Evolutionary conservation across 177 flowering plant species (phyloP).

Genomic region (Vitis hybrid): DNA sequence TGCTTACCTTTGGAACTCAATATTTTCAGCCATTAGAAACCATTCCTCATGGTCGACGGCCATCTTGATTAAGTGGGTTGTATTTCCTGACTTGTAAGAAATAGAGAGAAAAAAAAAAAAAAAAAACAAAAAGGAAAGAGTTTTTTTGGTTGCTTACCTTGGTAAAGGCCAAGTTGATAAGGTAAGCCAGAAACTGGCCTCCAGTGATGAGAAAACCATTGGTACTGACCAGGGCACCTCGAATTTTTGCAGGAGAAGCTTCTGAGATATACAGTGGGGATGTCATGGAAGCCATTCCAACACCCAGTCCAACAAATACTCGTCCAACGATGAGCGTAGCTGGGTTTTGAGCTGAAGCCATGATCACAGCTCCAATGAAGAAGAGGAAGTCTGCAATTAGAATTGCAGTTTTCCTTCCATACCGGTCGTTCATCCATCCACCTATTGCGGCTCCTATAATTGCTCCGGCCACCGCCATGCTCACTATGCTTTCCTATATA

Average conservation of each 20-base stretch:
- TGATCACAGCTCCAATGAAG: conserved; percentile 63
- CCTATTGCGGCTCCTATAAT: conserved; percentile 77
- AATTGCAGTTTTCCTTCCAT: conserved; percentile 47
- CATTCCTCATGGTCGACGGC: too few relatives aligned
- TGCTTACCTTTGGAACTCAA: too few relatives aligned
- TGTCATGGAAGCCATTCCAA: conserved; percentile 92
- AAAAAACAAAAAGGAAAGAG: too few relatives aligned
- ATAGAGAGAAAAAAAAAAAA: too few relatives aligned
- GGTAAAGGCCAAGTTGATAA: conserved; percentile 69
- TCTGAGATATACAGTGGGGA: conserved; percentile 83
- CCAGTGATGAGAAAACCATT: conserved; percentile 80
- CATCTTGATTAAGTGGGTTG: too few relatives aligned
- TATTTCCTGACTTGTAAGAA: too few relatives aligned
- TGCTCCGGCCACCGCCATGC: conserved; percentile 82
- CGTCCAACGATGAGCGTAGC: conserved; percentile 60
- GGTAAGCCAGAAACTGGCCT: conserved; percentile 78
- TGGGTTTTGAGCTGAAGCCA: conserved; percentile 59
- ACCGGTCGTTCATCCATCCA: conserved; percentile 65
- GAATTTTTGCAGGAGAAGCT: conserved; percentile 70
- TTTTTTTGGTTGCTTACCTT: conserved; percentile 26
- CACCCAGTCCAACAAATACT: conserved; percentile 71
- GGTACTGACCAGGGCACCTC: conserved; percentile 84
- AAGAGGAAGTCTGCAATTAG: conserved; percentile 65
- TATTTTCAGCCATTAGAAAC: too few relatives aligned
- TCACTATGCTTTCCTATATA: conserved; percentile 66